phyloP scores from a whole-genome alignment of 129 eudicot species.

The Dittrichia graveolens region DNA sequence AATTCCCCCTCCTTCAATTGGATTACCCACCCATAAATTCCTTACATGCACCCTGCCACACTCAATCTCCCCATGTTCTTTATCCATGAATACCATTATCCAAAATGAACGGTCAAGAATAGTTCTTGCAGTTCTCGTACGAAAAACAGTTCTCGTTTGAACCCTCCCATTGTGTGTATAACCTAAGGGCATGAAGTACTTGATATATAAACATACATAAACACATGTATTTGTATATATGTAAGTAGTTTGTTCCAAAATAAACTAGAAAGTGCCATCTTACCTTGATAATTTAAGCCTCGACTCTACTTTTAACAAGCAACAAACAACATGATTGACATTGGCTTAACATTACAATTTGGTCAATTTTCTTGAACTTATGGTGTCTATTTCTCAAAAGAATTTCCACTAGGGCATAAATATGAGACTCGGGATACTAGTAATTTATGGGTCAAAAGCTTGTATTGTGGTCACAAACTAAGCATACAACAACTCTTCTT shows the following conservation, averaged over 20 bases:
- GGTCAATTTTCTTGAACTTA: neutral
- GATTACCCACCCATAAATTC: too few relatives aligned
- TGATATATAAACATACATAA: too few relatives aligned
- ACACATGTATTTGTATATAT: neutral
- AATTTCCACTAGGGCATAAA: conserved; percentile 19
- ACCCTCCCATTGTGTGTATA: too few relatives aligned
- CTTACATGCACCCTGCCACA: too few relatives aligned
- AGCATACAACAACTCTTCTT: conserved; percentile 64
- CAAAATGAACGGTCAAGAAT: too few relatives aligned
- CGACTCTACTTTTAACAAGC: neutral
- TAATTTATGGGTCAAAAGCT: neutral
- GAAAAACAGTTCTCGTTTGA: too few relatives aligned
- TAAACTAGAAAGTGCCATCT: conserved; percentile 1
- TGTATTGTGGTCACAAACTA: conserved; percentile 34
- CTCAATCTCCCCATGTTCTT: too few relatives aligned
- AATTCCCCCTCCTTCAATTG: too few relatives aligned
- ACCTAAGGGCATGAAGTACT: too few relatives aligned
- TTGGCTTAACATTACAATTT: neutral
- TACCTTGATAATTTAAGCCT: neutral
- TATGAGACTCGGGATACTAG: neutral
- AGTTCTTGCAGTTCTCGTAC: too few relatives aligned
- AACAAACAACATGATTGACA: conserved; percentile 11
- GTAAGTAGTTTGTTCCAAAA: neutral
- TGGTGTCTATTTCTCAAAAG: conserved; percentile 30
- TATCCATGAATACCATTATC: too few relatives aligned